Evolutionary conservation across 805 yeast genomes (phyloP), one percentile per base, ranked within the genome.

Genomic region (Saccharomyces kudriavzevii): DNA sequence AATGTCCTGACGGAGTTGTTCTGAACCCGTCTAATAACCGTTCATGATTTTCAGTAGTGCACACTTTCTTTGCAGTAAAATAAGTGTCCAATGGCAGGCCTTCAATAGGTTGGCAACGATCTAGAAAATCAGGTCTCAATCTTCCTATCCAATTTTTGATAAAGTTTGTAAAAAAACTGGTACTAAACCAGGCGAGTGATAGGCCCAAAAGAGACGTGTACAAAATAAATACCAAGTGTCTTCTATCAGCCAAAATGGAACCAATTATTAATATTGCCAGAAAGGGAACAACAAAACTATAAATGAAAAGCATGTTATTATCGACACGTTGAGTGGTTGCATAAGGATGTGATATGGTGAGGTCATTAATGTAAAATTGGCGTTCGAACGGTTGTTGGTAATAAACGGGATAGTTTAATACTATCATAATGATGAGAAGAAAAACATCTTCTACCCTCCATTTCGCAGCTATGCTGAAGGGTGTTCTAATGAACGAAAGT

Each of bases 121-220:
- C 88, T 51, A 92, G 70, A 66, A 91, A 88, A 70, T 92, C 99
- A 0, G 99, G 99, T 55, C 99, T 77, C 56, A 85, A 88, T 65
- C 97, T 79, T 4, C 97, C 97, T 52, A 92, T 81, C 82, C 87
- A 82, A 64, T 85, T 83, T 72, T 92, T 92, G 55, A 89, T 66
- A 14, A 84, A 73, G 63, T 89, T 89, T 2, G 96, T 88, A 50
- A 86, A 63, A 28, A 85, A 72, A 45, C 82, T 76, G 28, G 87
- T 81, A 13, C 83, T 70, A 20, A 81, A 75, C 53, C 86, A 73
- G 0, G 90, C 76, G 1, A 88, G 69, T 9, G 73, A 66, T 26
- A 88, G 74, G 0, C 96, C 96, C 25, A 91, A 58, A 0, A 84
- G 55, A 0, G 95, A 82, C 20, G 85, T 70, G 62, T 81, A 85